Evolutionary conservation across 352 stramenopile species (phyloP).

Genomic region (Lagenidium giganteum): DNA sequence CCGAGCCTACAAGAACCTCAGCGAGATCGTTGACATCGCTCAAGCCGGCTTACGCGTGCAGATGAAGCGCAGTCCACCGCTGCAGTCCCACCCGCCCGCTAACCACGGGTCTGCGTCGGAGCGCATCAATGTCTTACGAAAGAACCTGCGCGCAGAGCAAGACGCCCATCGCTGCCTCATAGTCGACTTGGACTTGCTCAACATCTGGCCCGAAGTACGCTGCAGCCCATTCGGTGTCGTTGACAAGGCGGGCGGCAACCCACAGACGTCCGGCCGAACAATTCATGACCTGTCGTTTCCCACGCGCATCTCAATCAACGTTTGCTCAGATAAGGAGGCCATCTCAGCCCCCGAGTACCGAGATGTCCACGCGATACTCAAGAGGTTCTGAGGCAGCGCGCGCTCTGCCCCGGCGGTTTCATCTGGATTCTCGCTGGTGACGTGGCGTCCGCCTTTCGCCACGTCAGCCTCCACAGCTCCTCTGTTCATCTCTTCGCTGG

Average conservation of each 20-base stretch:
- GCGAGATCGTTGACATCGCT: neutral
- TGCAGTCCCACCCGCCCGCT: no score
- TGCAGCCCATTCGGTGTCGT: constrained; percentile 2
- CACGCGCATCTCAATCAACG: neutral
- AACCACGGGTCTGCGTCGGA: neutral
- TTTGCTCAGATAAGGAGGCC: neutral
- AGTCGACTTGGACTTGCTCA: neutral
- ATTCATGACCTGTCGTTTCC: constrained; percentile 2
- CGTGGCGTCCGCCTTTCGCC: constrained; percentile 8
- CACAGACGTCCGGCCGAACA: neutral
- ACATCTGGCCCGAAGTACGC: neutral
- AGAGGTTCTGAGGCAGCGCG: neutral
- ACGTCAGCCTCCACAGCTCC: constrained; percentile 8
- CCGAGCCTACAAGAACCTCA: neutral
- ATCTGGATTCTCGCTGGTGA: constrained; percentile 7
- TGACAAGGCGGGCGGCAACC: neutral
- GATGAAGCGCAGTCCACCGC: no score
- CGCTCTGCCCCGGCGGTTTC: neutral
- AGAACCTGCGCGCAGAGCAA: constrained; percentile 3
- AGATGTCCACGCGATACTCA: neutral
- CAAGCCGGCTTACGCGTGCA: neutral
- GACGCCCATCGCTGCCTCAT: neutral
- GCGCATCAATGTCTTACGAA: neutral
- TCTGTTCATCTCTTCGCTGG: constrained; percentile 6
- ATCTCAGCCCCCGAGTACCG: constrained; percentile 2